Evolutionary conservation across 805 yeast species (phyloP).

Genomic region (Cyberlindnera euphorbiiphila): DNA sequence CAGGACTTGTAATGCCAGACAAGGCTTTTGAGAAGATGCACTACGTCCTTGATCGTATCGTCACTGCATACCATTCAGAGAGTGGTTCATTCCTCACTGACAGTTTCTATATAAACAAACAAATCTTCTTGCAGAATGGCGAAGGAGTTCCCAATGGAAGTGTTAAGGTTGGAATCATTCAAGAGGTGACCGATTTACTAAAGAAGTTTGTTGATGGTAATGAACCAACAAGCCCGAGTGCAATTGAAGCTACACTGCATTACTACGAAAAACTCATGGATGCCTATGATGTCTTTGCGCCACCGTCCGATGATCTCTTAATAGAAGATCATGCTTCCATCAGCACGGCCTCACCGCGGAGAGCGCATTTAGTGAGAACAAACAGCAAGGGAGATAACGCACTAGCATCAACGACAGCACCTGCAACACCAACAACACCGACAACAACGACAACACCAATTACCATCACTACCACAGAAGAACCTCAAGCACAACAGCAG

Average conservation of each 20-base stretch:
- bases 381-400: conserved; percentile 3
- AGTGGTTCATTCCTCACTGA: conserved; percentile 18
- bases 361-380: conserved; percentile 1
- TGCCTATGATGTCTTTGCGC: conserved; percentile 24
- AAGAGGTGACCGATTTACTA: conserved; percentile 20
- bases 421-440: too few species aligned
- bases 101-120: conserved; percentile 16
- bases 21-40: conserved; percentile 12
- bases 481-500: too few species aligned
- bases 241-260: conserved; percentile 16
- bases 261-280: conserved; percentile 26
- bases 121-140: conserved; percentile 11
- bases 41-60: conserved; percentile 14
- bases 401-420: not conserved
- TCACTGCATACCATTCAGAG: conserved; percentile 20
- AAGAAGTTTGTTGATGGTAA: conserved; percentile 12
- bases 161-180: conserved; percentile 25
- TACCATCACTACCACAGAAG: conserved; percentile 1
- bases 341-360: conserved; percentile 1
- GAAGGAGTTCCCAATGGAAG: conserved; percentile 22
- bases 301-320: not conserved
- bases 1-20: conserved; percentile 6
- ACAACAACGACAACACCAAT: not conserved
- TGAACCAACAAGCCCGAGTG: conserved; percentile 1
- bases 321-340: conserved; percentile 3